A percentile compares a stretch with the other conserved stretches of the same genome.
These are phyloP conservation scores for Backusella circina DNA, from an alignment of 192 early-diverging fungal genomes.

Conservation along the genomic window DNA sequence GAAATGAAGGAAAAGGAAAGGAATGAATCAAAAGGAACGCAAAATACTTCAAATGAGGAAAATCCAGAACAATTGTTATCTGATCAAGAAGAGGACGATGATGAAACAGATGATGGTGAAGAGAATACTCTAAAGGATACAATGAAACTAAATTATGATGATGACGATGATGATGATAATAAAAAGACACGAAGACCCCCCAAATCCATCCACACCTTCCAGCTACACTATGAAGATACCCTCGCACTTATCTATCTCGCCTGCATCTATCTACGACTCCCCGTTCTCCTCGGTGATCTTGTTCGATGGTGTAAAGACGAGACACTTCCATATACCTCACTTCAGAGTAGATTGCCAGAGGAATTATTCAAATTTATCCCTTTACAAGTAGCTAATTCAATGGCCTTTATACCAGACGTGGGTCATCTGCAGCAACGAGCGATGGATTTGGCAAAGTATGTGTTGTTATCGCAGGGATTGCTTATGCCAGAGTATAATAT, in stretches of 20 bases:
- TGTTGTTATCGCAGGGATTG: background rate
- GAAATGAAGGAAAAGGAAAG: background rate
- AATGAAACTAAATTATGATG: background rate
- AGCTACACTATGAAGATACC: background rate
- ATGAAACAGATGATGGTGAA: background rate
- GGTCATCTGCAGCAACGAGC: background rate
- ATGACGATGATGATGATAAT: background rate
- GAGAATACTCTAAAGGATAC: background rate
- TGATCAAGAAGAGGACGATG: background rate
- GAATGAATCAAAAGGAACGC: background rate
- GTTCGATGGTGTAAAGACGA: conserved; percentile 16
- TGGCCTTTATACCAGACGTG: background rate
- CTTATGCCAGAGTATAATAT: conserved; percentile 16
- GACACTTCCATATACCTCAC: conserved; percentile 12
- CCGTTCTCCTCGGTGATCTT: conserved; percentile 20
- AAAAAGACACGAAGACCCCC: background rate
- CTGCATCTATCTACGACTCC: conserved; percentile 20
- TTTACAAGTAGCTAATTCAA: background rate
- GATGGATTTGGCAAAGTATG: background rate
- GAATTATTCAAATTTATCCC: background rate
- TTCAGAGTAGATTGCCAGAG: background rate
- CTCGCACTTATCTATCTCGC: conserved; percentile 19
- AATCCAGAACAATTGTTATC: background rate
- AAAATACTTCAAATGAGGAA: background rate
- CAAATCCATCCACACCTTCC: background rate